Percentiles rank a stretch among this genome's conserved stretches.
phyloP scores from a whole-genome alignment of 169 alveolate genomes.

The Plasmodium relictum region DNA sequence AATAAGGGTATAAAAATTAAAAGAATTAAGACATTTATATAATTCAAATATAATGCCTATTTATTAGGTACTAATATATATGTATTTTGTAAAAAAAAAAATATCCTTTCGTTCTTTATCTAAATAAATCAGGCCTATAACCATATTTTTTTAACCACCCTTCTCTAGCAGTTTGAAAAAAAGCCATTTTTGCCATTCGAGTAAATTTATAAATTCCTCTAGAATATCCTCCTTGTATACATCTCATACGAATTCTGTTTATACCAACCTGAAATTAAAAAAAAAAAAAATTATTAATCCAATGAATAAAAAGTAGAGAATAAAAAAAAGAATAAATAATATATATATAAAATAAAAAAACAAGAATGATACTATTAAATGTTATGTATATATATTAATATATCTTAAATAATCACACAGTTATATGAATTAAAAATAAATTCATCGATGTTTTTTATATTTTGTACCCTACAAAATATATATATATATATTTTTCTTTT shows the following conservation, averaged over 20 bases:
- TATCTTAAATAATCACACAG: too few species aligned
- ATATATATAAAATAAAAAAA: background rate
- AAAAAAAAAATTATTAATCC: background rate
- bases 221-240: constrained; percentile 88
- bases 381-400: too few species aligned
- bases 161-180: constrained; percentile 89
- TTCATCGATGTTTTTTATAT: too few species aligned
- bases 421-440: too few species aligned
- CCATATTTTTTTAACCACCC: constrained; percentile 91
- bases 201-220: constrained; percentile 89
- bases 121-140: constrained; percentile 85
- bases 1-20: background rate
- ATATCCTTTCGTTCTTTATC: constrained; percentile 50
- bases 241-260: constrained; percentile 87
- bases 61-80: background rate
- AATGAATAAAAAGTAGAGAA: background rate
- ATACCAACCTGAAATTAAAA: constrained; percentile 79
- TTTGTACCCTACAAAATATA: background rate
- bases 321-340: constrained; percentile 2
- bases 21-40: background rate
- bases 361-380: too few species aligned
- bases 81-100: background rate
- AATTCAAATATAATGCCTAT: background rate
- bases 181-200: constrained; percentile 89
- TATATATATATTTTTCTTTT: background rate